Evolutionary conservation across 2,329 filamentous ascomycete species (phyloP).

Genomic region (Periconia macrospinosa): DNA sequence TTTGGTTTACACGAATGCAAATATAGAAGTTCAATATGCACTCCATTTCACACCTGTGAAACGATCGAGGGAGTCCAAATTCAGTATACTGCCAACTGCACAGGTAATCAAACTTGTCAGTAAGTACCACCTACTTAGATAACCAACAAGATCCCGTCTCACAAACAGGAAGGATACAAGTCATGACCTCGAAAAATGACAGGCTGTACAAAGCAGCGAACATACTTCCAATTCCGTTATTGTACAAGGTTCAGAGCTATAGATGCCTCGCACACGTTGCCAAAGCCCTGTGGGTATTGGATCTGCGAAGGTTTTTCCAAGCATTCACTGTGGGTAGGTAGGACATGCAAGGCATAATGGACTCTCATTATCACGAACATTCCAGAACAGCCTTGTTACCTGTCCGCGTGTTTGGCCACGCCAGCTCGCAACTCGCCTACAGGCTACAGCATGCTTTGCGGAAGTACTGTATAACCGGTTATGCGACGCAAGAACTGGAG

Average conservation of each 20-base stretch:
- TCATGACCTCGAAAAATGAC: too few relatives aligned
- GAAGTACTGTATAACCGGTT: conserved; percentile 18
- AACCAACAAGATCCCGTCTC: too few relatives aligned
- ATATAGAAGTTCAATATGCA: too few relatives aligned
- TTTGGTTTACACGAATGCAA: too few relatives aligned
- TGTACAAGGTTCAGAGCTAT: neutral
- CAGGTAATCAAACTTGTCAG: too few relatives aligned
- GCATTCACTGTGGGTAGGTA: neutral
- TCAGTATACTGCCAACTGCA: too few relatives aligned
- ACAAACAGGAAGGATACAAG: too few relatives aligned
- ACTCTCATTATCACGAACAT: neutral
- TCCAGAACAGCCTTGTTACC: neutral
- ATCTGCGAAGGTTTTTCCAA: neutral
- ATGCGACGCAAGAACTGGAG: conserved; percentile 16
- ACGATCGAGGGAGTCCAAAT: too few relatives aligned
- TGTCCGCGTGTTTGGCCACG: neutral
- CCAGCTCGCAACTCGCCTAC: neutral
- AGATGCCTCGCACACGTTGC: neutral
- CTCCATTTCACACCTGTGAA: too few relatives aligned
- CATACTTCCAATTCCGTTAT: neutral
- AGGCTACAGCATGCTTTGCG: conserved; percentile 14
- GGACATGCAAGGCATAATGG: neutral
- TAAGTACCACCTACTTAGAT: too few relatives aligned
- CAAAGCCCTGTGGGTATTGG: neutral
- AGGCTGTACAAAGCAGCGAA: too few relatives aligned